Conservation (phyloP, 116 monocot genomes). For the Papilionanthe hybrid region DNA sequence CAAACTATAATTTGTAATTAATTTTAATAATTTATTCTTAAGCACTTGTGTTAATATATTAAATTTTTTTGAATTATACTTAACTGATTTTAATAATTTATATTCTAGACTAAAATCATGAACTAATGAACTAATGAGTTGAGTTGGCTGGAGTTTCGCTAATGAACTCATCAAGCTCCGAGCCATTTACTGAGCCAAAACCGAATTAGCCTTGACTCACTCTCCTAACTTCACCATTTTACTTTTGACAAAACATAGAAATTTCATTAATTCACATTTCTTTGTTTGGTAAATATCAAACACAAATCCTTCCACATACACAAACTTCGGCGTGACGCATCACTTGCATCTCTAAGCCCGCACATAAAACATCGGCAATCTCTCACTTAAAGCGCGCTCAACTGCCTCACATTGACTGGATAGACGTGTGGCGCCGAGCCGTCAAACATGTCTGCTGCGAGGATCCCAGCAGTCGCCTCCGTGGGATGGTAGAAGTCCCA, state of each 20-base stretch:
- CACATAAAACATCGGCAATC: background rate
- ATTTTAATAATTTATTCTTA: no score
- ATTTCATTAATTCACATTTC: background rate
- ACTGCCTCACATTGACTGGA: conserved; percentile 56
- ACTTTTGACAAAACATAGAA: background rate
- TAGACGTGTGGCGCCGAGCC: conserved; percentile 41
- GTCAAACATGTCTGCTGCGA: conserved; percentile 23
- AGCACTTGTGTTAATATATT: no score
- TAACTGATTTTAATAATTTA: no score
- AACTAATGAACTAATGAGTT: no score
- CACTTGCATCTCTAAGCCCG: background rate
- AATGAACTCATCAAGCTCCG: no score
- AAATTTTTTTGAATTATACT: no score
- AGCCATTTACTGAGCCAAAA: no score
- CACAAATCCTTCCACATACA: background rate
- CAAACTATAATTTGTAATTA: no score
- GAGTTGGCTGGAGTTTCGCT: no score
- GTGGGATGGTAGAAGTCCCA: conserved; percentile 94
- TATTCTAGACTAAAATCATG: no score
- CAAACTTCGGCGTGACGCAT: background rate
- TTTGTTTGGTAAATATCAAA: background rate
- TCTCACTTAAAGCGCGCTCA: conserved; percentile 25
- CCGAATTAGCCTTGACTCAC: no score
- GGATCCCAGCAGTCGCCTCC: conserved; percentile 27
- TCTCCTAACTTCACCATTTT: background rate